Evolutionary conservation across 139 green algal species (phyloP).

Genomic region (Trebouxia sp.): DNA sequence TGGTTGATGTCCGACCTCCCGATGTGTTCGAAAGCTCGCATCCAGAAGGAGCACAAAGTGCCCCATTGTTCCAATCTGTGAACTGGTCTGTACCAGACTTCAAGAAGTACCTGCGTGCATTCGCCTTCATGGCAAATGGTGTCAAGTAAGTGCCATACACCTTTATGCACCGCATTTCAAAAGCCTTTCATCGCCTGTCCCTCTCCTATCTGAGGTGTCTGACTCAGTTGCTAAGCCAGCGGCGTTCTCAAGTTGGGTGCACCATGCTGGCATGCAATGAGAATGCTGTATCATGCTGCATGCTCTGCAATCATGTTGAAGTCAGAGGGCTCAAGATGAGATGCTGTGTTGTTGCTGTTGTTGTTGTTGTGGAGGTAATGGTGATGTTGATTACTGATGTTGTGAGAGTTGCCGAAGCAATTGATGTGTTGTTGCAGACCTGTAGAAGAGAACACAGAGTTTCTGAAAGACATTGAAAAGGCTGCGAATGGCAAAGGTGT

Average conservation of each 20-base stretch:
- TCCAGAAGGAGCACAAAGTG: slow-evolving; percentile 37
- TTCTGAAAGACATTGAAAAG: slow-evolving; percentile 34
- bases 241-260: too few species aligned
- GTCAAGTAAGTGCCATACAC: slow-evolving; percentile 23
- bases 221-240: too few species aligned
- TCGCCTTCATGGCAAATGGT: slow-evolving; percentile 45
- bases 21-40: slow-evolving; percentile 37
- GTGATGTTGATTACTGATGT: too few species aligned
- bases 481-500: slow-evolving; percentile 44
- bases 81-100: slow-evolving; percentile 4
- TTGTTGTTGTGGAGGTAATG: too few species aligned
- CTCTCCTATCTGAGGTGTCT: too few species aligned
- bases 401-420: too few species aligned
- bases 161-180: not conserved
- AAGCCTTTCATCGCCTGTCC: too few species aligned
- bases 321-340: too few species aligned
- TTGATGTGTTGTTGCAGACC: slow-evolving; percentile 26
- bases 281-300: too few species aligned
- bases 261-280: too few species aligned
- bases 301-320: too few species aligned
- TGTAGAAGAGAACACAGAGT: slow-evolving; percentile 46
- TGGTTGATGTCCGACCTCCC: slow-evolving; percentile 48
- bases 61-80: slow-evolving; percentile 23
- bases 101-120: slow-evolving; percentile 23
- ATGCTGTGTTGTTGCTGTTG: too few species aligned